Evolutionary conservation across 1,284 basidiomycete species (phyloP).

Genomic region (Cryptococcus hybrid): DNA sequence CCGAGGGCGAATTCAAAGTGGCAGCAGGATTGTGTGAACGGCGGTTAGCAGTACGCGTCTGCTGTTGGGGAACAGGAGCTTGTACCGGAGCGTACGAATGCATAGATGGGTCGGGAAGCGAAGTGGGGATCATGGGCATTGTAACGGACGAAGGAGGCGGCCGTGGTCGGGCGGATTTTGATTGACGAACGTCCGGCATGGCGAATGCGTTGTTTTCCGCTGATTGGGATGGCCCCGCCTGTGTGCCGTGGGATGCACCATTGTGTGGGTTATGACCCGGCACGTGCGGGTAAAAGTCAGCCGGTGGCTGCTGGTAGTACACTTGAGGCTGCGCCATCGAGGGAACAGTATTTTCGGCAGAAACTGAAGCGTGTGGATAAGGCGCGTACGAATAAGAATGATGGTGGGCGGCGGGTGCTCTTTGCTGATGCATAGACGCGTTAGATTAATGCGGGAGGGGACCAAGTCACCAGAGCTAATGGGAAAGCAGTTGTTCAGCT

Average conservation of each 20-base stretch:
- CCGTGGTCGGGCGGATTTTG: slow-evolving; percentile 20
- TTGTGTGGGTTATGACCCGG: neutral
- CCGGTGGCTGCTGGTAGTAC: neutral
- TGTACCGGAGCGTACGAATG: slow-evolving; percentile 26
- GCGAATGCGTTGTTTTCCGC: neutral
- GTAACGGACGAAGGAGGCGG: slow-evolving; percentile 12
- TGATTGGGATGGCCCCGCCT: neutral
- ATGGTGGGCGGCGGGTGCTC: neutral
- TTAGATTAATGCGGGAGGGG: neutral
- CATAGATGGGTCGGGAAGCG: slow-evolving; percentile 26
- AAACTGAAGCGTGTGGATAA: neutral
- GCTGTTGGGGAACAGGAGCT: slow-evolving; percentile 21
- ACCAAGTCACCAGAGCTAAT: neutral
- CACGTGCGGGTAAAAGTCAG: neutral
- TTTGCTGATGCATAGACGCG: slow-evolving; percentile 1
- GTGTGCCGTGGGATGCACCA: neutral
- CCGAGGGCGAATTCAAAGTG: slow-evolving; percentile 26
- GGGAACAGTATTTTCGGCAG: neutral
- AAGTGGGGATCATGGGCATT: slow-evolving; percentile 30
- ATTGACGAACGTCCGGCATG: slow-evolving; percentile 9
- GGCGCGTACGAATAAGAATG: slow-evolving; percentile 1
- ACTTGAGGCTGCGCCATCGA: slow-evolving; percentile 1
- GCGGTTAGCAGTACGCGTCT: slow-evolving; percentile 23
- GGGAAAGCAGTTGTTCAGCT: neutral
- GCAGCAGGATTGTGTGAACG: slow-evolving; percentile 47